A percentile compares a stretch with the other conserved stretches of the same genome.
These are phyloP conservation scores for Musa acuminata DNA, from an alignment of 176 grass and related monocot species.

Conservation along the genomic window DNA sequence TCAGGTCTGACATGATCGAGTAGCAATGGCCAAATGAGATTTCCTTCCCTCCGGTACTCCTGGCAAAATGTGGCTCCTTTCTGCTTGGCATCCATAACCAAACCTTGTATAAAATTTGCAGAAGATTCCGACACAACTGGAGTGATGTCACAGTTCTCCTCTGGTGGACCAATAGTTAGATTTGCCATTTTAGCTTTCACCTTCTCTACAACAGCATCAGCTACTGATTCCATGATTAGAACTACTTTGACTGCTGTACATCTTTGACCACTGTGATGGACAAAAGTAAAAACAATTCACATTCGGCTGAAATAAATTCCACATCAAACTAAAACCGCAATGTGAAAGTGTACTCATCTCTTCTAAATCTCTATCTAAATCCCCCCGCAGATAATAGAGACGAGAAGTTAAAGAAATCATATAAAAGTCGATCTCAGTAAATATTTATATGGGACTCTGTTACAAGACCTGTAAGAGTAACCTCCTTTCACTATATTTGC, in stretches of 20 bases:
- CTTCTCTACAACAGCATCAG: conserved; percentile 73
- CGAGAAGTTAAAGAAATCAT: background rate
- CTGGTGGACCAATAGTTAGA: conserved; percentile 76
- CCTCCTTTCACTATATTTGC: conserved; percentile 92
- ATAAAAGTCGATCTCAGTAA: background rate
- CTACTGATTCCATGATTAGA: conserved; percentile 84
- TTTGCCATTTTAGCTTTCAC: conserved; percentile 81
- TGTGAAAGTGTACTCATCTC: background rate
- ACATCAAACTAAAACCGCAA: background rate
- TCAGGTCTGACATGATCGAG: conserved; percentile 89
- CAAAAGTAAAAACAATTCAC: background rate
- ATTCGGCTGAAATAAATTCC: background rate
- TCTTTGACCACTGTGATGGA: conserved; percentile 68
- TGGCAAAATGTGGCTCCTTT: conserved; percentile 96
- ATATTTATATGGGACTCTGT: background rate
- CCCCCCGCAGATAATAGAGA: background rate
- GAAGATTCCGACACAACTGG: conserved; percentile 96
- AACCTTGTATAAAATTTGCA: conserved; percentile 90
- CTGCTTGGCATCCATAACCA: conserved; percentile 83
- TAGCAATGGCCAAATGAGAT: conserved; percentile 95
- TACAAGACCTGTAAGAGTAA: conserved; percentile 78
- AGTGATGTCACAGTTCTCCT: conserved; percentile 91
- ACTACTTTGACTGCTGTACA: conserved; percentile 98
- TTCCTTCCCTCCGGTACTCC: conserved; percentile 81
- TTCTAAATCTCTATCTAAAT: background rate